A percentile compares a stretch with the other conserved stretches of the same genome.
These are phyloP conservation scores for Moniliella sp. DNA, from an alignment of 1,284 basidiomycete genomes.

Conservation along the genomic window DNA sequence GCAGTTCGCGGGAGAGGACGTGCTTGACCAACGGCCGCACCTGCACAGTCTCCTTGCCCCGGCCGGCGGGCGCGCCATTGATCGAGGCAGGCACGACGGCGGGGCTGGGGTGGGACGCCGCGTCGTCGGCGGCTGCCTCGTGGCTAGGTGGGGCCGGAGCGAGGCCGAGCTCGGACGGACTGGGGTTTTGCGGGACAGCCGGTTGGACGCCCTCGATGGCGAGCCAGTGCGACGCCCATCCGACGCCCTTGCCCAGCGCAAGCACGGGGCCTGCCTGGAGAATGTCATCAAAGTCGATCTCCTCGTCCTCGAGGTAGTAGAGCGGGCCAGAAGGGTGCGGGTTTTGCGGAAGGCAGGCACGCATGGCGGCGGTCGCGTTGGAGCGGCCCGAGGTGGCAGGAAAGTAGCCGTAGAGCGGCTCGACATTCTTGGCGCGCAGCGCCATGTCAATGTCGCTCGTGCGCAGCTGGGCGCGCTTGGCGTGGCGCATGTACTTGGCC, in stretches of 20 bases:
- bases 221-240: conserved; percentile 54
- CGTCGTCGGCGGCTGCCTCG: not conserved
- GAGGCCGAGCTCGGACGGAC: conserved; percentile 31
- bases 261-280: conserved; percentile 17
- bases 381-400: conserved; percentile 12
- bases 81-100: conserved; percentile 9
- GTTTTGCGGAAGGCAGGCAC: too few species aligned
- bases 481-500: conserved; percentile 84
- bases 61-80: not conserved
- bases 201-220: conserved; percentile 95
- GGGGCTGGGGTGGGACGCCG: conserved; percentile 22
- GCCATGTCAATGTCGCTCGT: conserved; percentile 82
- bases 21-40: conserved; percentile 49
- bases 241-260: conserved; percentile 23
- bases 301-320: conserved; percentile 85
- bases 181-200: conserved; percentile 82
- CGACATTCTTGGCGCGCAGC: conserved; percentile 75
- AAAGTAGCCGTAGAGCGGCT: conserved; percentile 36
- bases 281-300: conserved; percentile 66
- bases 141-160: not conserved
- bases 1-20: conserved; percentile 75
- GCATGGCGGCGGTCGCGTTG: conserved; percentile 5
- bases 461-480: conserved; percentile 61
- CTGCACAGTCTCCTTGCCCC: not conserved
- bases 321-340: conserved; percentile 38